Evolutionary conservation across 2,329 filamentous ascomycete genomes (phyloP).

Genomic region (Aspergillus transmontanensis): DNA sequence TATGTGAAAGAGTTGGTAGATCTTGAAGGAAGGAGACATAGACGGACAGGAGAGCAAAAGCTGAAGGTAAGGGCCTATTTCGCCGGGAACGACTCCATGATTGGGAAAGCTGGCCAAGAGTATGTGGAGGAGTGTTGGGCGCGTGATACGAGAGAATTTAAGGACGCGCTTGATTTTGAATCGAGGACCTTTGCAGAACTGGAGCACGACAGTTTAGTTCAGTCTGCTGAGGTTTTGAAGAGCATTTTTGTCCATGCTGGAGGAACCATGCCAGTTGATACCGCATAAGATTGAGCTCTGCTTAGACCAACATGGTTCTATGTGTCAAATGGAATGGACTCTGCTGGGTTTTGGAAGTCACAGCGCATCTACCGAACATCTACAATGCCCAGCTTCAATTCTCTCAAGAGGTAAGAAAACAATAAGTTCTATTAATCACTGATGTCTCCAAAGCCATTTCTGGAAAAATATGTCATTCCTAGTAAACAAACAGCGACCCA

Average conservation of each 20-base stretch:
- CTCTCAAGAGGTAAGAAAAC: neutral
- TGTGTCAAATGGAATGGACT: neutral
- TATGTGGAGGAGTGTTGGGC: slow-evolving; percentile 50
- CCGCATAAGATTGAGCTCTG: neutral
- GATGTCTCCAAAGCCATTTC: neutral
- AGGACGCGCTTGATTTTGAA: slow-evolving; percentile 38
- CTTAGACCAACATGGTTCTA: neutral
- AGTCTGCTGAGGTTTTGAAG: slow-evolving; percentile 23
- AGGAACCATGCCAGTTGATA: neutral
- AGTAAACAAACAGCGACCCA: neutral
- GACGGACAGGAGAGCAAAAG: slow-evolving; percentile 2
- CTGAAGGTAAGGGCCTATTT: slow-evolving; percentile 39
- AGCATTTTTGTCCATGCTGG: slow-evolving; percentile 11
- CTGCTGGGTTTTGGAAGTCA: neutral
- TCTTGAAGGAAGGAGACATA: slow-evolving; percentile 1
- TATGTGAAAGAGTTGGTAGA: slow-evolving; percentile 23
- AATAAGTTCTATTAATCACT: neutral
- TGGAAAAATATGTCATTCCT: neutral
- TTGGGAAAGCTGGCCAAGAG: slow-evolving; percentile 43
- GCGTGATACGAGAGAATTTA: slow-evolving; percentile 22
- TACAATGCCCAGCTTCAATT: neutral
- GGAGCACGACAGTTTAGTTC: slow-evolving; percentile 43
- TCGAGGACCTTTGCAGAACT: slow-evolving; percentile 31
- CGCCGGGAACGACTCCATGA: slow-evolving; percentile 46
- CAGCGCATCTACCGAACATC: neutral